Evolutionary conservation across 192 early-diverging fungal species (phyloP), one percentile per base, ranked within the genome.

Genomic region (Coemansia sp.): DNA sequence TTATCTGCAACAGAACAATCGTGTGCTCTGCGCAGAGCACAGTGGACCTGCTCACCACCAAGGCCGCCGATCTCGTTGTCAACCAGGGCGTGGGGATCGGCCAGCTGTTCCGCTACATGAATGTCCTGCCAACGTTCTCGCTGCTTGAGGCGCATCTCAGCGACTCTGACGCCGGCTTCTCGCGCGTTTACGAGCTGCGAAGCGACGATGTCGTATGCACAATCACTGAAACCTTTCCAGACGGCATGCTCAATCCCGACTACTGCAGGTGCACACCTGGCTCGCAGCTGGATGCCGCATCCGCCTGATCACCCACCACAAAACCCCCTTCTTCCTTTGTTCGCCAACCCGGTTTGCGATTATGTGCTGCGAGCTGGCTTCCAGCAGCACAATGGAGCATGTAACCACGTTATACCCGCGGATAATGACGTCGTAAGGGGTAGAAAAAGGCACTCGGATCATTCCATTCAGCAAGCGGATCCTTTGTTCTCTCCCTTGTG

Each of bases 31-130:
- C 81, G 10, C 58, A 70, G 57, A 78, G 75, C 56, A 71, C 61
- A 2, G 72, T 78, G 34, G 75, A 72, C 22, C 61, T 82, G 55
- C 69, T 71, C 27, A 77, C 71, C 17, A 29, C 6, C 13, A 74
- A 74, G 63, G 70, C 71, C 15, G 69, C 67, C 33, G 65, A 74
- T 62, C 68, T 82, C 61, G 67, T 82, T 6, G 55, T 82, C 25
- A 45, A 37, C 40, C 42, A 82, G 61, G 75, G 75, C 50, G 81
- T 82, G 0, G 81, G 81, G 25, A 82, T 82, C 29, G 81, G 81
- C 55, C 81, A 82, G 75, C 62, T 82, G 54, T 82, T 78, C 59
- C 70, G 75, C 42, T 77, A 77, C 64, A 72, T 75, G 69, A 76
- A 76, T 55, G 70, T 81, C 23, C 66, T 75, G 55, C 79, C 79